A percentile compares a stretch with the other conserved stretches of the same genome.
Evolutionary conservation across 805 yeast genomes (phyloP).

Genomic region (Spathaspora gorwiae): DNA sequence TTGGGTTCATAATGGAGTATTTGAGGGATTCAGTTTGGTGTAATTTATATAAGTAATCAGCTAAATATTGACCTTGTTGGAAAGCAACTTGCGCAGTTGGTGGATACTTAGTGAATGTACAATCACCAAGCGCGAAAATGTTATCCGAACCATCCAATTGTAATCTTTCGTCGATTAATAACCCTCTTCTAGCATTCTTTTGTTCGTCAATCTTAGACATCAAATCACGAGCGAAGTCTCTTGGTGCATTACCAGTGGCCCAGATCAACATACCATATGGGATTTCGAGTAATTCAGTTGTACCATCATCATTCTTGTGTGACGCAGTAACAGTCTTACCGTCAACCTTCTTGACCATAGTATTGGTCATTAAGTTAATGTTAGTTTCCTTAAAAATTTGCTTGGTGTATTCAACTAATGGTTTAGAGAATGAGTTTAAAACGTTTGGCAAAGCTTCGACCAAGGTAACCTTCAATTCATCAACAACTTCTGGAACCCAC

Average conservation of each 20-base stretch:
- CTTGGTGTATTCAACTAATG: conserved; percentile 73
- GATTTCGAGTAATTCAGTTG: conserved; percentile 53
- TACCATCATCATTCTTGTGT: conserved; percentile 63
- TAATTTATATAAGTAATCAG: conserved; percentile 61
- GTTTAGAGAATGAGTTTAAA: conserved; percentile 65
- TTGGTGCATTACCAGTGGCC: conserved; percentile 96
- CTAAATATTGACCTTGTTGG: conserved; percentile 86
- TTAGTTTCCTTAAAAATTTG: conserved; percentile 63
- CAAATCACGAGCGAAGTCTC: conserved; percentile 66
- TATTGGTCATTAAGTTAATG: conserved; percentile 73
- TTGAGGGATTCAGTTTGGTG: conserved; percentile 58
- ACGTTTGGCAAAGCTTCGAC: conserved; percentile 92
- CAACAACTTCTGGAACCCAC: conserved; percentile 83
- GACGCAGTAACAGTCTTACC: conserved; percentile 65
- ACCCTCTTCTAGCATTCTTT: conserved; percentile 85
- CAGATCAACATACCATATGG: conserved; percentile 93
- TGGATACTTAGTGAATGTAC: conserved; percentile 85
- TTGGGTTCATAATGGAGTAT: conserved; percentile 37
- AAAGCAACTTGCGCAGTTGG: conserved; percentile 98
- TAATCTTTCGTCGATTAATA: conserved; percentile 76
- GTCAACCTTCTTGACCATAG: conserved; percentile 85
- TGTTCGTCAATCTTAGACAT: conserved; percentile 68
- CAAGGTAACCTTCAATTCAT: conserved; percentile 77
- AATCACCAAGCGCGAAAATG: conserved; percentile 90
- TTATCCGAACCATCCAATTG: conserved; percentile 79